Base-by-base conservation (phyloP, 2,329 filamentous ascomycete genomes). In the Nothopassalora personata region DNA sequence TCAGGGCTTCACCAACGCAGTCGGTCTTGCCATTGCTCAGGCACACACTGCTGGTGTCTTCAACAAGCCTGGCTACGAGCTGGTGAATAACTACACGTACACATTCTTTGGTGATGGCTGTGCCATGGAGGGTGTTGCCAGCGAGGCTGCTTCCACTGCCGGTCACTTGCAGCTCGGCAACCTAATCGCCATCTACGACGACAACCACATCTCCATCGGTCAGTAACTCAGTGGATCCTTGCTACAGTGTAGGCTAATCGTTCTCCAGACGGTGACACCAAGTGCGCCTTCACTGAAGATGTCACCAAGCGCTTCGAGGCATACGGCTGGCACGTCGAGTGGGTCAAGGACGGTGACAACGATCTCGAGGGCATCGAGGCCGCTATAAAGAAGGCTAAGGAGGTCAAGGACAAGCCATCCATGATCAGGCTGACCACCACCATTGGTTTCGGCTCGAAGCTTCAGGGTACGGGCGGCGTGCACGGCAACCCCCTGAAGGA, bases 131-230 rank as follows among this genome's bases (percentile, higher is more conserved):
- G 94, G 94, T 83, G 84, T 99, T 81, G 91, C 94, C 68, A 85
- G 86, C 74, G 94, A 99, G 83, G 93, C 94, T 72, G 90, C 84
- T 69, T 96, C 91, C 62, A 84, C 91, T 69, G 94, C 94, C 69
- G 94, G 94, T 74, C 94, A 99, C 82, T 84, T 97, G 77, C 89
- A 97, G 84, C 86, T 99, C 66, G 94, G 93, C 75, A 99, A 97
- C 84, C 83, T 99, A 73, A 97, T 97, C 79, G 86, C 85, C 78
- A 84, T 99, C 79, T 99, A 93, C 79, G 94, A 99, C 75, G 94
- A 99, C 83, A 99, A 99, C 86, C 89, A 96, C 78, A 97, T 99
- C 74, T 96, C 85, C 67, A 87, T 87, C 70, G 84, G 85, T 86
- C 74, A 74, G 82, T 61, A 30, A 15, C 7, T 45, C 15, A 4